Evolutionary conservation across 164 flowering plant species (phyloP), one percentile per base, ranked within the genome.

Genomic region (Kingdonia uniflora): DNA sequence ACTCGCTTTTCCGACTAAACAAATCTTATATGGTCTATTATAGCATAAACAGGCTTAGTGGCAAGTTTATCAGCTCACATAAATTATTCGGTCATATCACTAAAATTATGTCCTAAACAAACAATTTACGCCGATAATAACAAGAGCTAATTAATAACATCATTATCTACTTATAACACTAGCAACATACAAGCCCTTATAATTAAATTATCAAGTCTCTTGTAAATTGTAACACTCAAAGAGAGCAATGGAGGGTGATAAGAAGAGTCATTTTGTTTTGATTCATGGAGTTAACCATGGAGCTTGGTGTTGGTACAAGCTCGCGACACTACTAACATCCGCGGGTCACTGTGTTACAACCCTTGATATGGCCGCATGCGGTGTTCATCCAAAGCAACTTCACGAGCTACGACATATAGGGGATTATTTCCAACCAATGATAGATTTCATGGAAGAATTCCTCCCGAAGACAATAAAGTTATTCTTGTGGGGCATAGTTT

Each of bases 401-500:
- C 24, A 60, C 1, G 67, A 68, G 45, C 35, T 71, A 21, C n/a
- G 19, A 2, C 13, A 56, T 0, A 2, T 67, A 2, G 14, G 19
- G 1, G 67, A 67, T 21, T 71, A 64, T 49, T 22, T n/a, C 13
- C 16, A 49, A 45, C 75, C 71, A 6, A 45, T 71, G 54, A 39
- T 67, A 14, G 56, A 58, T 26, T 39, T 64, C 52, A 49, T 71
- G 71, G 62, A 50, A 1, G 60, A 0, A 15, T 68, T 15, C 58
- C 69, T 12, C 10, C 48, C 11, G 51, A 54, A 20, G 62, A 29
- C 35, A 8, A 67, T 40, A 62, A 59, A 48, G 72, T 71, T 15
- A 54, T 71, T 14, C 52, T 71, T n/a, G 72, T 68, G 10, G 75
- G 72, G 1, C 75, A 71, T 51, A 65, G 75, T 45, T 42, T 58